phyloP scores from a whole-genome alignment of 2,329 filamentous ascomycete species.

The Aureobasidium namibiae region DNA sequence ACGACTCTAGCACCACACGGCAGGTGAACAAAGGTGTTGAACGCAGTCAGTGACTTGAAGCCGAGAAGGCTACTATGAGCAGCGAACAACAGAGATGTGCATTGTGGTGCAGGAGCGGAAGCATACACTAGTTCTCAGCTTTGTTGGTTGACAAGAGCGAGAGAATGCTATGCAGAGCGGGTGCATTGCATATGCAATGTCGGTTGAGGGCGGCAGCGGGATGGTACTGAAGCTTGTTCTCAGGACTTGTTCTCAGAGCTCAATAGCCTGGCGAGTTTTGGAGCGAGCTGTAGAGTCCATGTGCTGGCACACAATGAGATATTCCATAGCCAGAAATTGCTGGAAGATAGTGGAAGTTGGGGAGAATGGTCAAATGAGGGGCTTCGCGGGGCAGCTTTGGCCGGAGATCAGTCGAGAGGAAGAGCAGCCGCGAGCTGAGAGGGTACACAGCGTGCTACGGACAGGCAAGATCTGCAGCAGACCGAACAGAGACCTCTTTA shows the following conservation, averaged over 20 bases:
- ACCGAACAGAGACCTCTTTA: neutral
- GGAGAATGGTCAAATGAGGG: neutral
- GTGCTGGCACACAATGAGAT: too few relatives aligned
- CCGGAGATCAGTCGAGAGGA: neutral
- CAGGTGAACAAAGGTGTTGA: too few relatives aligned
- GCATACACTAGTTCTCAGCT: neutral
- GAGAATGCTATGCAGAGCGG: neutral
- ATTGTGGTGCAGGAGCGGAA: neutral
- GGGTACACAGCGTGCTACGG: neutral
- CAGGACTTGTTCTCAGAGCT: too few relatives aligned
- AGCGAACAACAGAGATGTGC: neutral
- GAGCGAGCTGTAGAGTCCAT: neutral
- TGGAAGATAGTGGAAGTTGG: neutral
- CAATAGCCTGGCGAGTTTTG: neutral
- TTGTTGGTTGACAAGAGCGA: neutral
- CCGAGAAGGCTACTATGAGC: too few relatives aligned
- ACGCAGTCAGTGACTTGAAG: too few relatives aligned
- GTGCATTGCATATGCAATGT: neutral
- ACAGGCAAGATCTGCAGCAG: neutral
- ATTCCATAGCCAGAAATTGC: neutral
- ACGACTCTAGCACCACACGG: too few relatives aligned
- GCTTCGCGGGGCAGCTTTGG: constrained; percentile 6
- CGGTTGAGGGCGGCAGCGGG: neutral
- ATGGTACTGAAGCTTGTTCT: neutral
- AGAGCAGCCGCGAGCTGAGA: neutral